A percentile compares a stretch with the other conserved stretches of the same genome.
Evolutionary conservation across 495 filamentous ascomycete genomes (phyloP).

Genomic region (Rhypophila decipiens): DNA sequence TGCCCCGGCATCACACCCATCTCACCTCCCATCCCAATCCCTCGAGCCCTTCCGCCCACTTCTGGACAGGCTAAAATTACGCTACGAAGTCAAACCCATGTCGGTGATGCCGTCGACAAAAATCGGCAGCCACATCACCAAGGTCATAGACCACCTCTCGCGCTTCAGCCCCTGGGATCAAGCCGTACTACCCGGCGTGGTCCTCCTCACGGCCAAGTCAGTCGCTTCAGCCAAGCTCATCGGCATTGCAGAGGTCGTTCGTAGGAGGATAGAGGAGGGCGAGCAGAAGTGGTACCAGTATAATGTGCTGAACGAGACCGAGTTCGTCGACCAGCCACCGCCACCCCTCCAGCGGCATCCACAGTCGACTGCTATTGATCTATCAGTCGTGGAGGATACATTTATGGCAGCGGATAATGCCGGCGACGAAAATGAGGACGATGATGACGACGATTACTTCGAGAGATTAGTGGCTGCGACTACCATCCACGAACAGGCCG

Average conservation of each 20-base stretch:
- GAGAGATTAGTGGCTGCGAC: slow-evolving; percentile 36
- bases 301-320: slow-evolving; percentile 36
- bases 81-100: slow-evolving; percentile 35
- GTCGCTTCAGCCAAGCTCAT: slow-evolving; percentile 52
- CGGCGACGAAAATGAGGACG: slow-evolving; percentile 12
- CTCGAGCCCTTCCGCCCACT: slow-evolving; percentile 19
- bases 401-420: slow-evolving; percentile 10
- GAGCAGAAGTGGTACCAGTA: slow-evolving; percentile 59
- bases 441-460: slow-evolving; percentile 45
- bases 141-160: slow-evolving; percentile 33
- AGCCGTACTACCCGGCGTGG: slow-evolving; percentile 21
- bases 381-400: slow-evolving; percentile 34
- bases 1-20: slow-evolving; percentile 1
- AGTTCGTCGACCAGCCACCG: slow-evolving; percentile 11
- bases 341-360: not conserved
- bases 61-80: slow-evolving; percentile 17
- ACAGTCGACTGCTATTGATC: slow-evolving; percentile 11
- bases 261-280: slow-evolving; percentile 48
- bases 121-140: slow-evolving; percentile 48
- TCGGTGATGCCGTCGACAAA: slow-evolving; percentile 50
- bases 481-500: slow-evolving; percentile 38
- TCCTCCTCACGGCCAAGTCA: slow-evolving; percentile 48
- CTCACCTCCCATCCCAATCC: slow-evolving; percentile 4
- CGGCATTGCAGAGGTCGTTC: slow-evolving; percentile 58
- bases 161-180: slow-evolving; percentile 27